Evolutionary conservation across 768 basidiomycete genomes (phyloP).

Genomic region (Boletus rex-veris): DNA sequence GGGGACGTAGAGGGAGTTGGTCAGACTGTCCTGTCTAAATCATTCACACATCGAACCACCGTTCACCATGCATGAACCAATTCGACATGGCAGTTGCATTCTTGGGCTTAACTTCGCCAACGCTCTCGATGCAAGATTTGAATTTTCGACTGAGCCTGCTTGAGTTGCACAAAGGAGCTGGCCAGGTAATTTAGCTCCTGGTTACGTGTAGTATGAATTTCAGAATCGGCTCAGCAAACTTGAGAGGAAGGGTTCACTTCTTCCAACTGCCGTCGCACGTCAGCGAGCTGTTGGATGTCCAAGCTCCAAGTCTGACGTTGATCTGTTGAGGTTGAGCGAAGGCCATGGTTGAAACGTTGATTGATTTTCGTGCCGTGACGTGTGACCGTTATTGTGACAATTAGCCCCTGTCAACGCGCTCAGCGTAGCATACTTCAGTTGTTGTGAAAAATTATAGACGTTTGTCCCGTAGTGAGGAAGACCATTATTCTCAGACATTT

Average conservation of each 20-base stretch:
- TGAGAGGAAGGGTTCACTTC: conserved; percentile 49
- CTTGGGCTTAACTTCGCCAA: conserved; percentile 65
- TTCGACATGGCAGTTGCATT: conserved; percentile 53
- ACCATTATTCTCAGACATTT: no score
- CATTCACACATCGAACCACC: neutral
- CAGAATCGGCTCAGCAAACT: neutral
- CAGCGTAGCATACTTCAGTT: no score
- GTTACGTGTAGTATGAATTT: neutral
- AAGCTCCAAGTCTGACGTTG: no score
- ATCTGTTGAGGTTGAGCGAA: no score
- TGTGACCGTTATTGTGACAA: conserved; percentile 9
- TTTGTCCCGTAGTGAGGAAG: no score
- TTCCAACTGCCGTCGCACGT: conserved; percentile 89
- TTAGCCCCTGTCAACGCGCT: neutral
- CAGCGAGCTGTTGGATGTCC: conserved; percentile 79
- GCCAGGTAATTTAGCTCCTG: conserved; percentile 93
- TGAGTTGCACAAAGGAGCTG: conserved; percentile 87
- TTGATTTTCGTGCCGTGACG: conserved; percentile 30
- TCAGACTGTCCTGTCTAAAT: conserved; percentile 81
- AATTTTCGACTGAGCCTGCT: conserved; percentile 91
- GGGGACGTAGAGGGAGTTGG: conserved; percentile 93
- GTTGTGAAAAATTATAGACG: no score
- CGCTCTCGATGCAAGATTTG: conserved; percentile 78
- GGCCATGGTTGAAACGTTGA: no score
- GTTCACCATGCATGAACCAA: neutral